Evolutionary conservation across 1,284 basidiomycete genomes (phyloP).

Genomic region (Vanrija pseudolonga): DNA sequence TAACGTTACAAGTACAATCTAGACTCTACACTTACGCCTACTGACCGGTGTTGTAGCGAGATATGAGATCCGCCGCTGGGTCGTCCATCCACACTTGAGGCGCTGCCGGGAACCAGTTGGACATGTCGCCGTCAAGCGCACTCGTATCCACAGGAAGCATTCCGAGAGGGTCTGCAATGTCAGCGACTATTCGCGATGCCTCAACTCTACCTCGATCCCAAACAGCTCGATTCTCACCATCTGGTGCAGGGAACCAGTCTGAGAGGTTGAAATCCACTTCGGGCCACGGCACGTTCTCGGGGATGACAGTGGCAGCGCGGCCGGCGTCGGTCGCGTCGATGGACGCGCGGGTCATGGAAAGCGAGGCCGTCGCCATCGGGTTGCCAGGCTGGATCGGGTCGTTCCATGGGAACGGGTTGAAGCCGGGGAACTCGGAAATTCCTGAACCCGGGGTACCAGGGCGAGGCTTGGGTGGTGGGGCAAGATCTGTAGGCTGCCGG

Average conservation of each 20-base stretch:
- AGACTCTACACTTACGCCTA: no score
- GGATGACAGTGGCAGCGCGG: neutral
- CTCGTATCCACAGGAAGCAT: conserved; percentile 1
- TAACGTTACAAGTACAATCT: no score
- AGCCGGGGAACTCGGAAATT: conserved; percentile 6
- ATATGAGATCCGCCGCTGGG: no score
- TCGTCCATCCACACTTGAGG: conserved; percentile 18
- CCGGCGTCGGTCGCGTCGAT: no score
- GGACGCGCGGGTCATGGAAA: no score
- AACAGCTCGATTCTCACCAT: no score
- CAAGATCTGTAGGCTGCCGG: neutral
- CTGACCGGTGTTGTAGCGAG: no score
- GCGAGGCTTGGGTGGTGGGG: neutral
- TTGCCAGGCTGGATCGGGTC: conserved; percentile 9
- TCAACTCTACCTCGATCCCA: neutral
- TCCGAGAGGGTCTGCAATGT: neutral
- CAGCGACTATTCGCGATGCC: neutral
- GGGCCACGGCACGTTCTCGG: conserved; percentile 2
- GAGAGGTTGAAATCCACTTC: conserved; percentile 13
- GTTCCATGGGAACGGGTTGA: conserved; percentile 19
- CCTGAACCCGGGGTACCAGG: neutral
- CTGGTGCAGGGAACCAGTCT: conserved; percentile 12
- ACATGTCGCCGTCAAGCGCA: conserved; percentile 15
- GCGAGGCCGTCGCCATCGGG: neutral
- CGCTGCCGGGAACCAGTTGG: conserved; percentile 18